These are phyloP conservation scores for Rubia tinctorum DNA, from an alignment of 305 asterid species.

Conservation along the genomic window DNA sequence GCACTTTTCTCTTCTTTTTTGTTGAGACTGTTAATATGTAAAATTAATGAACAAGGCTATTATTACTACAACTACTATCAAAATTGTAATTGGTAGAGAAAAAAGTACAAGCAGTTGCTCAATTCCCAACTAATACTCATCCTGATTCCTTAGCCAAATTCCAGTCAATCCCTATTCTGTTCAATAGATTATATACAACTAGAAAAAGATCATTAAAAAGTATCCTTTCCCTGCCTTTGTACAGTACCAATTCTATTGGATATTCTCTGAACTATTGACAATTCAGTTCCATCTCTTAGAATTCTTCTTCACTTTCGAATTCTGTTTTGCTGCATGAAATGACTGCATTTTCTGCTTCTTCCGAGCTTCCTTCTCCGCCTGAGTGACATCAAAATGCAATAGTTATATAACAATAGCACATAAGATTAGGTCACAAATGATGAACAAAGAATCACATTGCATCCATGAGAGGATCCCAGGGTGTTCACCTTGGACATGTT, in stretches of 20 bases:
- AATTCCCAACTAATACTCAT: no score
- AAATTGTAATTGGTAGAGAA: no score
- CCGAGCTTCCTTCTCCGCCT: conserved; percentile 93
- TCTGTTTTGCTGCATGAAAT: conserved; percentile 95
- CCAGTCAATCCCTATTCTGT: conserved; percentile 1
- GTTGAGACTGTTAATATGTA: no score
- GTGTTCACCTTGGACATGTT: conserved; percentile 90
- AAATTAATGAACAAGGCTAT: no score
- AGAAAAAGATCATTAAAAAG: conserved; percentile 4
- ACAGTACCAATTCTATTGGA: background rate
- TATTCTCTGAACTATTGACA: background rate
- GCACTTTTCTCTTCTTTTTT: no score
- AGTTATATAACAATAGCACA: no score
- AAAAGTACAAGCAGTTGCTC: no score
- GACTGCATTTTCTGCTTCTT: conserved; percentile 95
- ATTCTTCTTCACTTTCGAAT: conserved; percentile 70
- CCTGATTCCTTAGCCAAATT: background rate
- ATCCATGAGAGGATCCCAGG: background rate
- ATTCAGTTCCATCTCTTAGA: conserved; percentile 85
- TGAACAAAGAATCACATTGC: background rate
- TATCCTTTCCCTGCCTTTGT: conserved; percentile 15
- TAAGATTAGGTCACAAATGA: background rate
- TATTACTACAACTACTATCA: no score
- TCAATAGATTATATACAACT: conserved; percentile 11
- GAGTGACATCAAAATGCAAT: conserved; percentile 9